phyloP scores from a whole-genome alignment of 1,284 basidiomycete species.

The Apiotrichum porosum region DNA sequence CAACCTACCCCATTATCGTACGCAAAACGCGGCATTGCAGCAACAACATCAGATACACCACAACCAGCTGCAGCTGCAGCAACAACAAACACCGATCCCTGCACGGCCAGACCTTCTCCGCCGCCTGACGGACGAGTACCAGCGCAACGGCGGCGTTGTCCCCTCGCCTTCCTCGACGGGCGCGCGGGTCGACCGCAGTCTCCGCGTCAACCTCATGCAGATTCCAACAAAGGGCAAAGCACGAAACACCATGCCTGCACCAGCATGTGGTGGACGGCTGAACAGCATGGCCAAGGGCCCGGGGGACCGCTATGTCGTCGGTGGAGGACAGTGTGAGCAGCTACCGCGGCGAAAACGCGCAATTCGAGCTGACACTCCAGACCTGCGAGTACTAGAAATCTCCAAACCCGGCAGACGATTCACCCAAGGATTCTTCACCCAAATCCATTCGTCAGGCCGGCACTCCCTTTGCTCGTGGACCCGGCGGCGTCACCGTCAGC shows the following conservation, averaged over 20 bases:
- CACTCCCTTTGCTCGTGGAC: conserved; percentile 28
- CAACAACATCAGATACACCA: no score
- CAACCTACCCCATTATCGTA: not conserved
- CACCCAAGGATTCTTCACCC: not conserved
- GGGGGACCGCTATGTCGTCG: conserved; percentile 38
- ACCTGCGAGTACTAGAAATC: conserved; percentile 39
- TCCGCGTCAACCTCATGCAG: conserved; percentile 32
- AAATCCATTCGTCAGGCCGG: conserved; percentile 1
- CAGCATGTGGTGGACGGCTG: conserved; percentile 25
- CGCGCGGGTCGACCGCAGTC: conserved; percentile 13
- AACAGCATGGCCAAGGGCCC: conserved; percentile 44
- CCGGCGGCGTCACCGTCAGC: conserved; percentile 35
- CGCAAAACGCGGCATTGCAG: no score
- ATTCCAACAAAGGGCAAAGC: conserved; percentile 1
- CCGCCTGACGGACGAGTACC: not conserved
- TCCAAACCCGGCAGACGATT: conserved; percentile 11
- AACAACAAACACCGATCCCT: not conserved
- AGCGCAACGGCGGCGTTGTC: not conserved
- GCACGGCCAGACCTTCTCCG: not conserved
- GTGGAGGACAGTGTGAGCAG: conserved; percentile 47
- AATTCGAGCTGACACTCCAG: conserved; percentile 21
- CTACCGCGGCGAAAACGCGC: no score
- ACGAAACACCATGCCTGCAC: conserved; percentile 16
- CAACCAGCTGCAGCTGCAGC: no score
- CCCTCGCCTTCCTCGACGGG: not conserved